phyloP scores from a whole-genome alignment of 345 rosid species.

The Garcia nutans region DNA sequence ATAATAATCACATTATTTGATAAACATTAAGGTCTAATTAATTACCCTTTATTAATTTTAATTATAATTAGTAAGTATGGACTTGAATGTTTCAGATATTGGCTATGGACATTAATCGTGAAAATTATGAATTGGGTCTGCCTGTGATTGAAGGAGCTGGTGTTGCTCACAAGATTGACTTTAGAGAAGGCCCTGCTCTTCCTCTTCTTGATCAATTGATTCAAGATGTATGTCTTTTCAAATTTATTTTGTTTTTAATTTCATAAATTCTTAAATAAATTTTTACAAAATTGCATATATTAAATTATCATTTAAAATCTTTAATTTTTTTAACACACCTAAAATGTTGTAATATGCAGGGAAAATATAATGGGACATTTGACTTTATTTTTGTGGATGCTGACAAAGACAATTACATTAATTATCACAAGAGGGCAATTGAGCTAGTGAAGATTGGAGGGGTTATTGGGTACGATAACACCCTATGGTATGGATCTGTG shows the following conservation, averaged over 20 bases:
- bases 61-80: too few species aligned
- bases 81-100: slow-evolving; percentile 53
- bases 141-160: slow-evolving; percentile 91
- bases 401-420: slow-evolving; percentile 91
- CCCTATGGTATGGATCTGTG: slow-evolving; percentile 93
- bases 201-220: slow-evolving; percentile 81
- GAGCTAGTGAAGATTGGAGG: slow-evolving; percentile 90
- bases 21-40: too few species aligned
- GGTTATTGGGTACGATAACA: slow-evolving; percentile 92
- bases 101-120: slow-evolving; percentile 88
- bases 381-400: slow-evolving; percentile 98
- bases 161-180: slow-evolving; percentile 92
- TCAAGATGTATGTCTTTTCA: slow-evolving; percentile 57
- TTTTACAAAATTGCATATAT: too few species aligned
- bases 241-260: too few species aligned
- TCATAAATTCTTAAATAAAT: too few species aligned
- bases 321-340: too few species aligned
- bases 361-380: slow-evolving; percentile 62
- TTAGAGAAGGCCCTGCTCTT: slow-evolving; percentile 95
- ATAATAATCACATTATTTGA: too few species aligned
- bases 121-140: slow-evolving; percentile 82
- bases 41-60: too few species aligned
- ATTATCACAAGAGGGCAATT: slow-evolving; percentile 82
- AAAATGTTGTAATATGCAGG: slow-evolving; percentile 35
- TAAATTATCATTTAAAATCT: too few species aligned